Evolutionary conservation across 495 filamentous ascomycete genomes (phyloP).

Genomic region (Daldinia caldariorum): DNA sequence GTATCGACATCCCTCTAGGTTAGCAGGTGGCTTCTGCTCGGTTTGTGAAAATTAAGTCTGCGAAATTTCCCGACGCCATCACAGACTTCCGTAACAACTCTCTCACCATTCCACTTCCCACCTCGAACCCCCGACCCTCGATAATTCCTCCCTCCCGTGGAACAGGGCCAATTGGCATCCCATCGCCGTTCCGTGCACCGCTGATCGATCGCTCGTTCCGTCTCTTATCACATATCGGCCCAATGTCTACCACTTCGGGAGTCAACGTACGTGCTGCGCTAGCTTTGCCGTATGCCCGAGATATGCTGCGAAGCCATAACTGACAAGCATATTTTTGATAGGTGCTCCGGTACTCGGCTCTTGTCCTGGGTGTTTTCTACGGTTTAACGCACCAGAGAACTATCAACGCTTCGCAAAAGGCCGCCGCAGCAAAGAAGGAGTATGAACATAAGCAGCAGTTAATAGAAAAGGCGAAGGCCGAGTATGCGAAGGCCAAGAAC

Average conservation of each 20-base stretch:
- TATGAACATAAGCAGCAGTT: constrained; percentile 86
- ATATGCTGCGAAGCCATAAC: constrained; percentile 24
- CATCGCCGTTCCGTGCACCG: constrained; percentile 27
- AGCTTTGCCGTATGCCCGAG: constrained; percentile 26
- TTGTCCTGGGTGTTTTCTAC: constrained; percentile 88
- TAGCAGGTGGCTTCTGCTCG: constrained; percentile 16
- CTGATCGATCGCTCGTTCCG: constrained; percentile 36
- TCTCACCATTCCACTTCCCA: constrained; percentile 31
- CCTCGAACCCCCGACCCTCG: constrained; percentile 28
- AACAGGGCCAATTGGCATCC: constrained; percentile 45
- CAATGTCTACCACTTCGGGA: constrained; percentile 67
- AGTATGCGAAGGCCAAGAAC: constrained; percentile 84
- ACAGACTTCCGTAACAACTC: constrained; percentile 31
- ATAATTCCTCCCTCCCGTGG: constrained; percentile 37
- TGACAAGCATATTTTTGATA: constrained; percentile 52
- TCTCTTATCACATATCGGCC: constrained; percentile 37
- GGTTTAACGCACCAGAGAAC: constrained; percentile 88
- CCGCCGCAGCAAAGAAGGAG: constrained; percentile 74
- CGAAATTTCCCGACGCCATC: constrained; percentile 47
- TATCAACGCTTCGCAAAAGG: constrained; percentile 72
- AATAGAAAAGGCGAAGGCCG: constrained; percentile 90
- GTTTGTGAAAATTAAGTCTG: constrained; percentile 24
- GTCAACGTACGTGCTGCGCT: constrained; percentile 67
- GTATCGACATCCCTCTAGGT: constrained; percentile 4
- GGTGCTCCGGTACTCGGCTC: constrained; percentile 95